Percentiles rank a stretch among this genome's conserved stretches.
These are phyloP conservation scores for Amauroascus verrucosus DNA, from an alignment of 2,329 filamentous ascomycete species.

Conservation along the genomic window DNA sequence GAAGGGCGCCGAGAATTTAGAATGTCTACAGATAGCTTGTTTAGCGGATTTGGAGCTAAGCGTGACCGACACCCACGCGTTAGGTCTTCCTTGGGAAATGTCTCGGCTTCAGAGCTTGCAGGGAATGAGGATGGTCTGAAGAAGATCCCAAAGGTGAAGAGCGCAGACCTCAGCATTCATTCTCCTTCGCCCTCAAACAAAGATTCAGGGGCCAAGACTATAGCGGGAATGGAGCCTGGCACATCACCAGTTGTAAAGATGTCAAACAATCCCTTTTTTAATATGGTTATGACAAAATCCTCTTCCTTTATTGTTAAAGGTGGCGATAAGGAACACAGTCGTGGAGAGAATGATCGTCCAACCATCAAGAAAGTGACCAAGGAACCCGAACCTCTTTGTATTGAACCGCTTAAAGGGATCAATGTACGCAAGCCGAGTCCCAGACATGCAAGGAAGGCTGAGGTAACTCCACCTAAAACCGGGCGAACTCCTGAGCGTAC, in stretches of 20 bases:
- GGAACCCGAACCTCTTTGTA: neutral
- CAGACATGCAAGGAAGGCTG: neutral
- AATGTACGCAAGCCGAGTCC: neutral
- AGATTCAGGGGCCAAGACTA: neutral
- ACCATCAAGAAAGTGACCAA: neutral
- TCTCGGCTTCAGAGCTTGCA: neutral
- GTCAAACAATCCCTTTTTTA: conserved; percentile 13
- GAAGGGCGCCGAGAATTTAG: conserved; percentile 13
- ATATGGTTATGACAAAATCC: conserved; percentile 5
- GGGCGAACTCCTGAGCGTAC: conserved; percentile 1
- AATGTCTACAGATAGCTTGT: conserved; percentile 17
- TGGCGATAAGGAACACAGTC: neutral
- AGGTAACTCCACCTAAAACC: neutral
- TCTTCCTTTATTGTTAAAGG: conserved; percentile 3
- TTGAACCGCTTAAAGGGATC: neutral
- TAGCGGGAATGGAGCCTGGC: neutral
- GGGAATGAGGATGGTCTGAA: neutral
- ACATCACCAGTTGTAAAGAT: neutral
- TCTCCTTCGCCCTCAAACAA: neutral
- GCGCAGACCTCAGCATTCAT: conserved; percentile 10
- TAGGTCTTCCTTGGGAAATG: conserved; percentile 10
- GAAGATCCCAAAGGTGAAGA: conserved; percentile 11
- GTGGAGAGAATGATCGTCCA: neutral
- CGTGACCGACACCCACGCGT: conserved; percentile 11
- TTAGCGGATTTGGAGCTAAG: conserved; percentile 12